Evolutionary conservation across 1,284 basidiomycete species (phyloP).

Genomic region (Athelia sp.): DNA sequence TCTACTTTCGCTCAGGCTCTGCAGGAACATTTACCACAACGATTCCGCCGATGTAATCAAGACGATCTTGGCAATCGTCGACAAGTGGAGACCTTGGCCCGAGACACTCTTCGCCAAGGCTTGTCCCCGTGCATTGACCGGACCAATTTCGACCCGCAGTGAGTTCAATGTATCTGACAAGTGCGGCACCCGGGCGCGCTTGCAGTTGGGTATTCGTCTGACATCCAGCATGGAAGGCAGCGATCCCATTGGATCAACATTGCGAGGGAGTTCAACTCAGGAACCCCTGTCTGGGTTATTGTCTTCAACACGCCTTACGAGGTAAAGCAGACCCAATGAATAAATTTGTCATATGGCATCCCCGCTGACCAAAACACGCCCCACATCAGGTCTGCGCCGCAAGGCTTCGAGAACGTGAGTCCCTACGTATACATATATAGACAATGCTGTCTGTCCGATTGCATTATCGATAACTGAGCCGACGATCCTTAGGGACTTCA

Average conservation of each 20-base stretch:
- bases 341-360: slow-evolving; percentile 8
- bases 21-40: slow-evolving; percentile 44
- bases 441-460: slow-evolving; percentile 2
- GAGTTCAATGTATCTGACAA: slow-evolving; percentile 21
- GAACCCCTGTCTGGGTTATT: slow-evolving; percentile 59
- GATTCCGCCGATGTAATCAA: slow-evolving; percentile 66
- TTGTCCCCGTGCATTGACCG: slow-evolving; percentile 69
- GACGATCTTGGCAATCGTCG: slow-evolving; percentile 57
- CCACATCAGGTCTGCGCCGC: slow-evolving; percentile 43
- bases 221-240: slow-evolving; percentile 39
- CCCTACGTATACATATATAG: background rate
- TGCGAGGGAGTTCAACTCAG: slow-evolving; percentile 52
- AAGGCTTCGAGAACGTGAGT: slow-evolving; percentile 45
- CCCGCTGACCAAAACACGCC: slow-evolving; percentile 15
- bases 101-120: slow-evolving; percentile 44
- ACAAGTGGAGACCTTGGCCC: slow-evolving; percentile 51
- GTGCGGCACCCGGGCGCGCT: too few species aligned
- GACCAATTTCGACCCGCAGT: slow-evolving; percentile 65
- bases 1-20: slow-evolving; percentile 69
- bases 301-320: slow-evolving; percentile 69
- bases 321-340: slow-evolving; percentile 21
- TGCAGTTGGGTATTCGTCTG: too few species aligned
- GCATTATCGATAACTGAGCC: background rate
- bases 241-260: slow-evolving; percentile 67
- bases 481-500: slow-evolving; percentile 40